These are phyloP conservation scores for Scytalidium sp. DNA, from an alignment of 2,329 filamentous ascomycete genomes.

Conservation along the genomic window DNA sequence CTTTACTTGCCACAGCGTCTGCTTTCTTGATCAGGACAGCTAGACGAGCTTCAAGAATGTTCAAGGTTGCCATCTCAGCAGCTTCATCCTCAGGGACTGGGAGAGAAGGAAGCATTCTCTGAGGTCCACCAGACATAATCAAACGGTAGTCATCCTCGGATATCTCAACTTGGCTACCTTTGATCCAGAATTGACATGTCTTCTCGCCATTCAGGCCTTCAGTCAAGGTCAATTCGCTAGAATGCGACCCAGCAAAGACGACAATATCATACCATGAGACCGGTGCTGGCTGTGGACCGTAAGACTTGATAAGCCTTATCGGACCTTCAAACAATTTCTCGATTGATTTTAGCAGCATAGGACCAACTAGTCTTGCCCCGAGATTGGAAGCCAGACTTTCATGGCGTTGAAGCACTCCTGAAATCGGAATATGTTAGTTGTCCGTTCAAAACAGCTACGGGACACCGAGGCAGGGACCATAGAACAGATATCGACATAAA, in stretches of 20 bases:
- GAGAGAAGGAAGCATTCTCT: constrained; percentile 77
- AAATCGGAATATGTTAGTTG: too few relatives aligned
- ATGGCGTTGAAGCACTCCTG: constrained; percentile 75
- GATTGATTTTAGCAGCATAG: constrained; percentile 80
- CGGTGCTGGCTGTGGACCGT: constrained; percentile 56
- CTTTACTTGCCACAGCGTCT: constrained; percentile 69
- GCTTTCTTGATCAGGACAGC: constrained; percentile 76
- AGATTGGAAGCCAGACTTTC: constrained; percentile 85
- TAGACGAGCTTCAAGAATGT: constrained; percentile 78
- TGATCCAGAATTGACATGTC: constrained; percentile 78
- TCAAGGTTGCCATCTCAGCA: constrained; percentile 78
- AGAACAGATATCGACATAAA: too few relatives aligned
- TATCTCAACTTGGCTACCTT: constrained; percentile 79
- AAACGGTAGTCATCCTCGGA: constrained; percentile 84
- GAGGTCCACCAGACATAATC: constrained; percentile 77
- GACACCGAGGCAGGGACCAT: too few relatives aligned
- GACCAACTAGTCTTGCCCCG: constrained; percentile 77
- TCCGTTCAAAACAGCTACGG: too few relatives aligned
- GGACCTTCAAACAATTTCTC: constrained; percentile 83
- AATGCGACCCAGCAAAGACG: constrained; percentile 77
- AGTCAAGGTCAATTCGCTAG: constrained; percentile 71
- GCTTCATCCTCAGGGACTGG: constrained; percentile 84
- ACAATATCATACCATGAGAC: constrained; percentile 86
- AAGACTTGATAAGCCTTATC: constrained; percentile 48
- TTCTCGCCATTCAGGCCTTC: constrained; percentile 66